These are phyloP conservation scores for Lepiota brunneoincarnata DNA, from an alignment of 768 basidiomycete species.

Conservation along the genomic window DNA sequence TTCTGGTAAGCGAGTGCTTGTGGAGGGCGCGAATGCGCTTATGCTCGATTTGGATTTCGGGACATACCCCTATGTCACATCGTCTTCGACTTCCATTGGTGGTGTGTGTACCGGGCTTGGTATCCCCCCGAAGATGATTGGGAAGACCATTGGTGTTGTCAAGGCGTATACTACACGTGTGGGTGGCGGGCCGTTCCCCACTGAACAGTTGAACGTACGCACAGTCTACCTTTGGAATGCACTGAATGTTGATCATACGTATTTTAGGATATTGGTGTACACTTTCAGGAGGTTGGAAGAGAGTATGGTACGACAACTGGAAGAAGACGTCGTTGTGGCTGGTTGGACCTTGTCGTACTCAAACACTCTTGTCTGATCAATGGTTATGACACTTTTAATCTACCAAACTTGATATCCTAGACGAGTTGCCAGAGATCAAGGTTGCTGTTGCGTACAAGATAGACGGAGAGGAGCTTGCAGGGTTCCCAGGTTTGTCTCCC, in stretches of 20 bases:
- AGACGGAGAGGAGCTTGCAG: constrained; percentile 72
- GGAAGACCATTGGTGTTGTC: constrained; percentile 87
- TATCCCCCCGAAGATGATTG: constrained; percentile 86
- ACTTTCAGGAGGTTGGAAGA: constrained; percentile 89
- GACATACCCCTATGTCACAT: constrained; percentile 97
- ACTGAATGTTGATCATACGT: background rate
- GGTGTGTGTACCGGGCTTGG: constrained; percentile 98
- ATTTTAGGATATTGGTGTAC: constrained; percentile 70
- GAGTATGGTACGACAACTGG: constrained; percentile 96
- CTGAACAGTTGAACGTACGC: constrained; percentile 87
- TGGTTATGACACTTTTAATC: constrained; percentile 89
- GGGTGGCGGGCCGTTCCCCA: constrained; percentile 98
- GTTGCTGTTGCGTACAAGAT: constrained; percentile 79
- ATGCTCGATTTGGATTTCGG: constrained; percentile 99
- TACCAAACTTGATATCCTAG: constrained; percentile 97
- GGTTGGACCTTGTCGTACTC: constrained; percentile 96
- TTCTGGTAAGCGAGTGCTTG: constrained; percentile 76
- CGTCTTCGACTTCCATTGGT: constrained; percentile 89
- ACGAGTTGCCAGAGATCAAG: constrained; percentile 82
- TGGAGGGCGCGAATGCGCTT: constrained; percentile 97
- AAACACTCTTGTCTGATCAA: constrained; percentile 92
- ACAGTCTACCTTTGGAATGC: background rate
- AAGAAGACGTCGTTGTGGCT: constrained; percentile 88
- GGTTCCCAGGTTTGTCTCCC: constrained; percentile 77
- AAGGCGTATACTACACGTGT: constrained; percentile 99